phyloP scores from a whole-genome alignment of 148 eudicot species.

The Drosera capensis region DNA sequence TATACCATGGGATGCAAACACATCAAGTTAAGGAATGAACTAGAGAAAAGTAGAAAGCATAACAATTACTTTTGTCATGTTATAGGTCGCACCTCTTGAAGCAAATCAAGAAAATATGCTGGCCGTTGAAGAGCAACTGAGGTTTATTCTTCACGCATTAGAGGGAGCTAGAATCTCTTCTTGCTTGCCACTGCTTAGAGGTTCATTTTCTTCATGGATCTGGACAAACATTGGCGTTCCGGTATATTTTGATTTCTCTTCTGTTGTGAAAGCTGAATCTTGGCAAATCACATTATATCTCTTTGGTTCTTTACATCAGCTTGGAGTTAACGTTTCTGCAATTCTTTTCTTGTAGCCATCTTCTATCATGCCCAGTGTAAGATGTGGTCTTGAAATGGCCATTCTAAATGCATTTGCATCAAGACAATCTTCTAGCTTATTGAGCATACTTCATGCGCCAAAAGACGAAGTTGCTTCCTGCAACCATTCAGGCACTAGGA shows the following conservation, averaged over 20 bases:
- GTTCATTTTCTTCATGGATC: conserved; percentile 71
- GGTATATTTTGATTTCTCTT: conserved; percentile 20
- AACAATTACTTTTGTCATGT: too few species aligned
- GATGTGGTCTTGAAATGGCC: conserved; percentile 98
- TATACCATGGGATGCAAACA: too few species aligned
- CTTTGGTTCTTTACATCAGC: neutral
- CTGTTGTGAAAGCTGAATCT: neutral
- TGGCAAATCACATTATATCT: neutral
- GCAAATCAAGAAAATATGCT: conserved; percentile 46
- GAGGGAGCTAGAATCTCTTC: conserved; percentile 30
- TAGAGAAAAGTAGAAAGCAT: too few species aligned
- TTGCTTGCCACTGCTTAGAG: conserved; percentile 53
- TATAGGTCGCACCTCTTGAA: conserved; percentile 86
- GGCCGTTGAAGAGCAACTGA: conserved; percentile 80
- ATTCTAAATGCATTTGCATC: conserved; percentile 79
- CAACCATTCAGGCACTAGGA: conserved; percentile 43
- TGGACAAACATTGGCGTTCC: conserved; percentile 57
- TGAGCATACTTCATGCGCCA: conserved; percentile 37
- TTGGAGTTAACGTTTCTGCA: neutral
- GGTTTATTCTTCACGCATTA: conserved; percentile 40
- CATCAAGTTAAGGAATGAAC: too few species aligned
- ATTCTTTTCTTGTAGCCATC: conserved; percentile 36
- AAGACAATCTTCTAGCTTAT: conserved; percentile 36
- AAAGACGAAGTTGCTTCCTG: conserved; percentile 37
- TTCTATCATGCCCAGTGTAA: conserved; percentile 72